A percentile compares a stretch with the other conserved stretches of the same genome.
Evolutionary conservation across 805 yeast genomes (phyloP).

Genomic region (Starmerella cellae): DNA sequence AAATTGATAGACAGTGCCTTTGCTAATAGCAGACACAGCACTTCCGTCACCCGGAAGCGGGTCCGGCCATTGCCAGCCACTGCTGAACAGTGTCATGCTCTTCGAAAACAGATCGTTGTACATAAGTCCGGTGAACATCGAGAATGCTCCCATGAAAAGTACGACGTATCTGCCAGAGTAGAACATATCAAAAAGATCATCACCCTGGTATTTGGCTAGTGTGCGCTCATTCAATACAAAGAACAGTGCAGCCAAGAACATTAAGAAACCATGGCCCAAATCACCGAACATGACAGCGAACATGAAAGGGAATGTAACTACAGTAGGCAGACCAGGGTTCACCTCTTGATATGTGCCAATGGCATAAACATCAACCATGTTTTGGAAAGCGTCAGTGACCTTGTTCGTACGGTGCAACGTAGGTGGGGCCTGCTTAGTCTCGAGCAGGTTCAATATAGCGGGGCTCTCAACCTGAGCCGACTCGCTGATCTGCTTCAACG

Average conservation of each 20-base stretch:
- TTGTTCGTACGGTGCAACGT: conserved; percentile 91
- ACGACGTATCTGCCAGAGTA: conserved; percentile 83
- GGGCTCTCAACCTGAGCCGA: conserved; percentile 32
- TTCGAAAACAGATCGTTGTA: conserved; percentile 90
- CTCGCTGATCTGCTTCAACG: conserved; percentile 53
- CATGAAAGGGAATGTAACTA: conserved; percentile 94
- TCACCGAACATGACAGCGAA: conserved; percentile 99
- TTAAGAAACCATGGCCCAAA: conserved; percentile 83
- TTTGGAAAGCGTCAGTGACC: conserved; percentile 85
- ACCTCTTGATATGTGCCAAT: conserved; percentile 86
- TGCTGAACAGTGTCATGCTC: conserved; percentile 72
- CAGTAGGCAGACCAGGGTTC: conserved; percentile 89
- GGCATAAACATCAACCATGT: conserved; percentile 91
- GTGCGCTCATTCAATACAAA: conserved; percentile 63
- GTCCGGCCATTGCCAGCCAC: conserved; percentile 93
- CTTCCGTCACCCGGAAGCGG: conserved; percentile 43
- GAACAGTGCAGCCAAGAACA: conserved; percentile 56
- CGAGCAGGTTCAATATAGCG: conserved; percentile 41
- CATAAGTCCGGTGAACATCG: conserved; percentile 87
- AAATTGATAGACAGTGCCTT: conserved; percentile 56
- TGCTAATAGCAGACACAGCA: conserved; percentile 48
- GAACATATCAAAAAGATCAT: conserved; percentile 95
- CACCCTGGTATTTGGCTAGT: conserved; percentile 57
- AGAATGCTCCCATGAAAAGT: conserved; percentile 82
- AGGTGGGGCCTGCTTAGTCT: conserved; percentile 73